phyloP scores from a whole-genome alignment of 106 monocot species.

The Platanthera guangdongensis region DNA sequence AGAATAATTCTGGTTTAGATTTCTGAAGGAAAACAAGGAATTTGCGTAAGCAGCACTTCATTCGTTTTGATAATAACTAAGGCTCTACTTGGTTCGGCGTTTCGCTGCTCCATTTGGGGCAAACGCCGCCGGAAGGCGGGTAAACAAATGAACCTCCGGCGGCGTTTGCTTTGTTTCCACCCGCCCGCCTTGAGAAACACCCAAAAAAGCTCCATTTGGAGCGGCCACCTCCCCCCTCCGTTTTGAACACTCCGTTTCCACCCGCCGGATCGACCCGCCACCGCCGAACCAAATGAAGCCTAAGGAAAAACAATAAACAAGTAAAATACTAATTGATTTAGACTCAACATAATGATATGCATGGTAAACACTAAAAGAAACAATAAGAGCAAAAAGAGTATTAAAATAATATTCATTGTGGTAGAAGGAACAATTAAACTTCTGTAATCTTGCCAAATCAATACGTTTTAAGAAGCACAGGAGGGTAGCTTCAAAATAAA shows the following conservation, averaged over 20 bases:
- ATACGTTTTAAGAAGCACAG: not conserved
- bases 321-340: not conserved
- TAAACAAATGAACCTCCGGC: too few species aligned
- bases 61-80: not conserved
- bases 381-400: not conserved
- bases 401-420: not conserved
- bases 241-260: too few species aligned
- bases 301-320: not conserved
- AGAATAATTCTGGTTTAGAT: conserved; percentile 26
- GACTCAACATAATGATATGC: not conserved
- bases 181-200: too few species aligned
- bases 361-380: not conserved
- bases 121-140: too few species aligned
- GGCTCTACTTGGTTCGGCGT: too few species aligned
- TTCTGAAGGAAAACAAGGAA: conserved; percentile 18
- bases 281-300: too few species aligned
- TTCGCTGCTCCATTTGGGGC: too few species aligned
- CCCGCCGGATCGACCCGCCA: too few species aligned
- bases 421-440: not conserved
- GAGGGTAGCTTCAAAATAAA: too few species aligned
- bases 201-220: too few species aligned
- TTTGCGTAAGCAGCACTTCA: not conserved
- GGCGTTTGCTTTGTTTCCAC: too few species aligned
- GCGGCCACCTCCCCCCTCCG: too few species aligned
- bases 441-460: not conserved